phyloP scores from a whole-genome alignment of 768 basidiomycete genomes.

The Cystofilobasidium ferigula region DNA sequence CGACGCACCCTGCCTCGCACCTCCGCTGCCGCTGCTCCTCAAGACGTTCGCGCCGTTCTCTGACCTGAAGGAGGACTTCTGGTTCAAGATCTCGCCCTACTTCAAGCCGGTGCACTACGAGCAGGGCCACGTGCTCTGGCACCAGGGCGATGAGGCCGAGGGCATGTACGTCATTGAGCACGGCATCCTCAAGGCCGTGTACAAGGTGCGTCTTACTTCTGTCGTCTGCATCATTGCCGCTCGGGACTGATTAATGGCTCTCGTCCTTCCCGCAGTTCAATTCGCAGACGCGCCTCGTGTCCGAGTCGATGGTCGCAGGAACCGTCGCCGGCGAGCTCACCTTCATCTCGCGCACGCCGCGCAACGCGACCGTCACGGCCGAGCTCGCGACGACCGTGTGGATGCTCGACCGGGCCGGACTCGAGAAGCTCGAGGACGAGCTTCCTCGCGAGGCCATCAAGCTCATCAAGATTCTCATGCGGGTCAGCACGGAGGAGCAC shows the following conservation, averaged over 20 bases:
- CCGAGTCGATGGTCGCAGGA: conserved; percentile 40
- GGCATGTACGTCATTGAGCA: conserved; percentile 81
- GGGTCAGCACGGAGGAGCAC: conserved; percentile 23
- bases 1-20: not conserved
- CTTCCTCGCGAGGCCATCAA: conserved; percentile 43
- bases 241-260: not conserved
- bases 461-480: conserved; percentile 37
- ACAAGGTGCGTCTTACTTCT: conserved; percentile 37
- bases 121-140: conserved; percentile 59
- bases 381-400: conserved; percentile 71
- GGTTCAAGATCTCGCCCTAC: conserved; percentile 57
- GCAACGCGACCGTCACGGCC: conserved; percentile 76
- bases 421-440: conserved; percentile 57
- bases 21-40: conserved; percentile 51
- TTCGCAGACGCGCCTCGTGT: not conserved
- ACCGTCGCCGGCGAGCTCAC: conserved; percentile 86
- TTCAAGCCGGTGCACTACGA: conserved; percentile 54
- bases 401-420: conserved; percentile 54
- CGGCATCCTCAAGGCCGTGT: conserved; percentile 72
- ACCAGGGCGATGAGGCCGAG: conserved; percentile 61
- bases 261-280: not conserved
- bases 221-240: not conserved
- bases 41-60: conserved; percentile 69
- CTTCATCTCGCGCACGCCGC: conserved; percentile 60
- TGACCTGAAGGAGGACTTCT: conserved; percentile 46